These are phyloP conservation scores for Boletus pseudo-olivaceus DNA, from an alignment of 768 basidiomycete species.

Conservation along the genomic window DNA sequence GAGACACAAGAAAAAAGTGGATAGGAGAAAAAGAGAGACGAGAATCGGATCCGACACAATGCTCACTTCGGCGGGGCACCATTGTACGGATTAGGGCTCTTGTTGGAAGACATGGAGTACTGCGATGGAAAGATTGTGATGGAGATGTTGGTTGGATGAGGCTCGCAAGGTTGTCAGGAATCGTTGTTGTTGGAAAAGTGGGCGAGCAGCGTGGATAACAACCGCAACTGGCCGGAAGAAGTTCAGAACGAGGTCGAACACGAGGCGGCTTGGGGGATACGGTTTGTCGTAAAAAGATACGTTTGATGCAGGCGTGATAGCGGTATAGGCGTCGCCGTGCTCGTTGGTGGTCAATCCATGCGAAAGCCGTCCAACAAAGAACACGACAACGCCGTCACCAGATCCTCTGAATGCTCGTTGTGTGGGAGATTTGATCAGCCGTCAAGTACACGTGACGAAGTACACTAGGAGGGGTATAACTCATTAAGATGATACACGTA, in stretches of 20 bases:
- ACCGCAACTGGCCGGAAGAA: not conserved
- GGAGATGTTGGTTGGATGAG: not conserved
- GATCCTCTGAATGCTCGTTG: not conserved
- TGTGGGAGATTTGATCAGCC: constrained; percentile 8
- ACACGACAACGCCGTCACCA: not conserved
- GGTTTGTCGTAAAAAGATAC: not conserved
- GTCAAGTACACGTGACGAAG: constrained; percentile 8
- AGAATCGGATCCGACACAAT: not conserved
- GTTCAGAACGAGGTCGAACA: constrained; percentile 20
- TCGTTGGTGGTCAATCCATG: not conserved
- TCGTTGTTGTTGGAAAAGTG: constrained; percentile 1
- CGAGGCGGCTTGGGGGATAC: constrained; percentile 12
- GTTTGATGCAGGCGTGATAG: not conserved
- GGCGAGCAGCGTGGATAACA: constrained; percentile 3
- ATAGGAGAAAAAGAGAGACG: not conserved
- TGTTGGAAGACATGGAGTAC: constrained; percentile 31
- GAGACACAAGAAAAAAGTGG: not conserved
- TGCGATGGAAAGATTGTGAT: constrained; percentile 7
- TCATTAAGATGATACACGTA: constrained; percentile 3
- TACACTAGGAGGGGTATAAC: constrained; percentile 7
- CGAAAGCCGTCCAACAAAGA: not conserved
- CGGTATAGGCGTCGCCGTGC: not conserved
- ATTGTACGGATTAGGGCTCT: constrained; percentile 31
- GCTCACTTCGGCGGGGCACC: constrained; percentile 35
- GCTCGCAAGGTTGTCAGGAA: not conserved